Evolutionary conservation across 257 asterid genomes (phyloP), one percentile per base, ranked within the genome.

Genomic region (Jacaranda mimosifolia): DNA sequence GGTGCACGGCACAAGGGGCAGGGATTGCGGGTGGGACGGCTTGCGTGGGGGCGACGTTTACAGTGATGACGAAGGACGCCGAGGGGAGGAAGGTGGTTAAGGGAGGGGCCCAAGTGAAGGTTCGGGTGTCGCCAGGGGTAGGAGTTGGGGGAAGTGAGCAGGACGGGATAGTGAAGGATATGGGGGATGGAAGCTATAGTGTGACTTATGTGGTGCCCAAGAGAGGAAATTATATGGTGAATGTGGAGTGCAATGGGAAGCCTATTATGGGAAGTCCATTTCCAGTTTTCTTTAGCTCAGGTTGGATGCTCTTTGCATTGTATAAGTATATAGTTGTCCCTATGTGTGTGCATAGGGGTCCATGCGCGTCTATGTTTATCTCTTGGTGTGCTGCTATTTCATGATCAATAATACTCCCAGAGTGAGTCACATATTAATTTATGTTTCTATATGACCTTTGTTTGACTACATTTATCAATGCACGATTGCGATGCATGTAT

Each of bases 1-100:
- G 86, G 85, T 95, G 99, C 87, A 93, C 97, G 45, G 99, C 99
- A 0, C 96, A 91, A 1, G 99, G 99, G 3, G 88, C 93, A 5
- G 99, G 99, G 11, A 88, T 95, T 26, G 98, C 97, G 0, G 99
- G 99, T 3, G 98, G 99, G 11, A 89, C 96, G 13, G 98, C 99
- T 4, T 91, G 97, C 57, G 93, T 83, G 15, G 91, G 93, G 4
- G 79, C 97, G 9, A 90, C 97, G 56, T 93, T 95, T 71, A 80
- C 84, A 13, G 97, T 93, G 72, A 89, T 93, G 13, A 87, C 97
- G 0, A 95, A 91, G 89, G 99, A 95, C 36, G 70, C 81, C 0
- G 98, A 95, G 48, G 93, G 92, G 36, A 82, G 94, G 88, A 95
- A 90, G 88, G 83, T 95, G 66, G 80, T 67, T 14, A 80, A 76